phyloP scores from a whole-genome alignment of 768 basidiomycete genomes.

The Tricholoma hemisulphureum region DNA sequence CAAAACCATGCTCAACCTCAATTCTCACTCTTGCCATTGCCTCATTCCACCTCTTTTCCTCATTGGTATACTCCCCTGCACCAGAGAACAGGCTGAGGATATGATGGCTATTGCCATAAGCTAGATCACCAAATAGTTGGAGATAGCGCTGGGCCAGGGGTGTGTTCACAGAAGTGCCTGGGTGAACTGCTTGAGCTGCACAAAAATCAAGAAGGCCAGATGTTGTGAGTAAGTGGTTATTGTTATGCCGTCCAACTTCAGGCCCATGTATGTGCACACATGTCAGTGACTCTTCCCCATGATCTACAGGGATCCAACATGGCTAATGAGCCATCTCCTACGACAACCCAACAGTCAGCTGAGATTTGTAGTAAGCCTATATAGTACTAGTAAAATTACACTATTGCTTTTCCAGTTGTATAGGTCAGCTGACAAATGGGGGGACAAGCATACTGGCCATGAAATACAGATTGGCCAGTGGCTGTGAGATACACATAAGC shows the following conservation, averaged over 20 bases:
- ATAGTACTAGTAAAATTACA: no score
- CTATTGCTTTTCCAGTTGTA: no score
- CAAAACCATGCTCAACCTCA: slow-evolving; percentile 31
- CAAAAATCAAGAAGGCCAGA: neutral
- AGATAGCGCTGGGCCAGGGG: slow-evolving; percentile 3
- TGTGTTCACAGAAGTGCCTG: neutral
- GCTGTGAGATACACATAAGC: no score
- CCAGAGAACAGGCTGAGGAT: slow-evolving; percentile 21
- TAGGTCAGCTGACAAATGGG: no score
- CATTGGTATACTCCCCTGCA: slow-evolving; percentile 15
- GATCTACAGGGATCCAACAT: no score
- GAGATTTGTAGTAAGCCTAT: no score
- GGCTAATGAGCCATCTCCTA: no score
- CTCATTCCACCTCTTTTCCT: slow-evolving; percentile 23
- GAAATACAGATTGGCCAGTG: no score
- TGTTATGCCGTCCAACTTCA: neutral
- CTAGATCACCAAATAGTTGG: slow-evolving; percentile 27
- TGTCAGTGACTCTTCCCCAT: no score
- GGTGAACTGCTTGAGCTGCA: neutral
- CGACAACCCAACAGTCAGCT: no score
- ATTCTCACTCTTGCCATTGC: slow-evolving; percentile 23
- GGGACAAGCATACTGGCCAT: no score
- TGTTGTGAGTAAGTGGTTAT: neutral
- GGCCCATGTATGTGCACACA: neutral
- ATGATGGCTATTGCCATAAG: slow-evolving; percentile 18